Conservation (phyloP, 2,329 filamentous ascomycete genomes). For the Daldinia sp. region DNA sequence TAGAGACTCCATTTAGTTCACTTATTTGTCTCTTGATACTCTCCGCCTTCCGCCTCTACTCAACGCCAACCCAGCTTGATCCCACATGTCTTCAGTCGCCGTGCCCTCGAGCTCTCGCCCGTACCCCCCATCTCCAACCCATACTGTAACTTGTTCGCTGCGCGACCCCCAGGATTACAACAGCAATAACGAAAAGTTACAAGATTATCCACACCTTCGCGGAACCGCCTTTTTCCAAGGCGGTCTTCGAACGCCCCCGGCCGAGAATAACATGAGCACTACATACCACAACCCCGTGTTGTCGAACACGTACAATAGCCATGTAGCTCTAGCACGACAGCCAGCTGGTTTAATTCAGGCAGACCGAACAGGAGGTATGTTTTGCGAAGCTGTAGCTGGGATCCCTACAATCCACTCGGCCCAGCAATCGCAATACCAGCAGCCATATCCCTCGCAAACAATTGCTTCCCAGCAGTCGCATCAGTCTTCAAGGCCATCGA, state of each 20-base stretch:
- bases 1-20: slow-evolving; percentile 1
- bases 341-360: slow-evolving; percentile 48
- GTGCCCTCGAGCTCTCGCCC: slow-evolving; percentile 39
- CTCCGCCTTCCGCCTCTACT: slow-evolving; percentile 4
- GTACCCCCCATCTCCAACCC: slow-evolving; percentile 42
- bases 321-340: slow-evolving; percentile 54
- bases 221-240: slow-evolving; percentile 43
- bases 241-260: slow-evolving; percentile 61
- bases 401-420: slow-evolving; percentile 36
- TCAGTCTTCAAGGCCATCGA: slow-evolving; percentile 46
- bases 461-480: slow-evolving; percentile 35
- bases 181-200: slow-evolving; percentile 31
- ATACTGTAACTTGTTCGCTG: slow-evolving; percentile 30
- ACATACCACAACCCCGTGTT: slow-evolving; percentile 58
- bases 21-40: slow-evolving; percentile 15
- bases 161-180: slow-evolving; percentile 30
- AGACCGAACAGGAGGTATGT: slow-evolving; percentile 44
- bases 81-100: slow-evolving; percentile 46
- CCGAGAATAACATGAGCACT: slow-evolving; percentile 61
- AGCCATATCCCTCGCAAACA: slow-evolving; percentile 21
- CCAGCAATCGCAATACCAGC: slow-evolving; percentile 39
- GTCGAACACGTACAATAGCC: slow-evolving; percentile 56
- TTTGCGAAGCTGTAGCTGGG: slow-evolving; percentile 47
- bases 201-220: slow-evolving; percentile 33
- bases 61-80: slow-evolving; percentile 21